Percentiles rank a stretch among this genome's conserved stretches.
These are phyloP conservation scores for Jatropha multifida DNA, from an alignment of 441 rosid genomes.

Conservation along the genomic window DNA sequence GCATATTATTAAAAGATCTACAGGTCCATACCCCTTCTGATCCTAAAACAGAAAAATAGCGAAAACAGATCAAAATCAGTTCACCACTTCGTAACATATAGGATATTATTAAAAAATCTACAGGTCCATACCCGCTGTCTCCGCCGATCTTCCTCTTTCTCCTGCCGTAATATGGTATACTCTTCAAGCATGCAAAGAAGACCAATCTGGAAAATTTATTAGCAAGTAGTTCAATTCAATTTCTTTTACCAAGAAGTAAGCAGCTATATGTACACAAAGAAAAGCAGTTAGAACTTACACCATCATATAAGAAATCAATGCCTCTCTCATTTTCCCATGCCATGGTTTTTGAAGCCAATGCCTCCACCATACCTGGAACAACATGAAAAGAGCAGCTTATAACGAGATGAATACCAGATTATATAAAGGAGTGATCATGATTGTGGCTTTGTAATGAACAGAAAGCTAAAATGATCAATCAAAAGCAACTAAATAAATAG, in stretches of 20 bases:
- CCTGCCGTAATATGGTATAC: conserved; percentile 67
- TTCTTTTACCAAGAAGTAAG: not conserved
- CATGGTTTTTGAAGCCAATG: conserved; percentile 75
- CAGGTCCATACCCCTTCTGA: conserved; percentile 45
- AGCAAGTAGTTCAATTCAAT: conserved; percentile 14
- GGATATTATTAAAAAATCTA: too few species aligned
- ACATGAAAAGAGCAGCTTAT: conserved; percentile 2
- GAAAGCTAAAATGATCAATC: conserved; percentile 10
- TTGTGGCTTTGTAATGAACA: too few species aligned
- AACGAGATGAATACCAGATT: not conserved
- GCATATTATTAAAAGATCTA: not conserved
- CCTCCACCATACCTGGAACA: conserved; percentile 78
- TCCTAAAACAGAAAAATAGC: too few species aligned
- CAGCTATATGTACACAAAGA: not conserved
- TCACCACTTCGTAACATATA: not conserved
- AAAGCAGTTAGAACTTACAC: conserved; percentile 50
- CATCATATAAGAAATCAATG: conserved; percentile 78
- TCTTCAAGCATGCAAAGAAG: conserved; percentile 94
- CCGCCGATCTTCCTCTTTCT: conserved; percentile 92
- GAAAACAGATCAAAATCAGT: too few species aligned
- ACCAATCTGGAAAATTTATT: conserved; percentile 47
- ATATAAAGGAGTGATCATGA: not conserved
- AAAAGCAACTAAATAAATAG: not conserved
- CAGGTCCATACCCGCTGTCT: conserved; percentile 62
- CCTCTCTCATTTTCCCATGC: conserved; percentile 95